A percentile compares a stretch with the other conserved stretches of the same genome.
These are phyloP conservation scores for Omphalotus olearius DNA, from an alignment of 1,284 basidiomycete species.

Conservation along the genomic window DNA sequence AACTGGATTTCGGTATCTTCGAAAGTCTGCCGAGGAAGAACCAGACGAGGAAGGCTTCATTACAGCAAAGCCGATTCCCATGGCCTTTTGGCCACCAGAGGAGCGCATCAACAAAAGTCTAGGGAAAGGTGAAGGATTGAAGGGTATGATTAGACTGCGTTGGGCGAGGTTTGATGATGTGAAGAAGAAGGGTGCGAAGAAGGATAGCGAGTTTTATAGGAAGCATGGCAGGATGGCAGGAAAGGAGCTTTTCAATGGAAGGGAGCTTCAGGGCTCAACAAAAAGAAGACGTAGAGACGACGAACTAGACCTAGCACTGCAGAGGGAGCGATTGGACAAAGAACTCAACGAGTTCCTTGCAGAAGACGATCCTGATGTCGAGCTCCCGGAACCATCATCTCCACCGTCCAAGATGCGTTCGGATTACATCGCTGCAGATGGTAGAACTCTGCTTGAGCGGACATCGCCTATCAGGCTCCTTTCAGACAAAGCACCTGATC, in stretches of 20 bases:
- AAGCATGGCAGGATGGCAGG: constrained; percentile 62
- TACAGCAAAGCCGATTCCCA: constrained; percentile 61
- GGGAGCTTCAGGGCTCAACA: constrained; percentile 18
- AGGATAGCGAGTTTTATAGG: constrained; percentile 69
- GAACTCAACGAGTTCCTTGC: constrained; percentile 13
- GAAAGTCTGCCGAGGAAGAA: constrained; percentile 45
- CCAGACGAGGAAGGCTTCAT: constrained; percentile 53
- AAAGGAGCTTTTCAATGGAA: constrained; percentile 24
- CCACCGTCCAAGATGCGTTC: constrained; percentile 63
- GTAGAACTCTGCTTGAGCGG: constrained; percentile 50
- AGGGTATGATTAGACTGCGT: constrained; percentile 61
- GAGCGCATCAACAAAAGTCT: constrained; percentile 66
- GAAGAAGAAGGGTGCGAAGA: constrained; percentile 68
- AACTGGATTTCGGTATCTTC: constrained; percentile 44
- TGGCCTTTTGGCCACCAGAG: constrained; percentile 73
- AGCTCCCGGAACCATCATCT: constrained; percentile 24
- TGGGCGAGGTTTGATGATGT: constrained; percentile 67
- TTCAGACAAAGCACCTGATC: constrained; percentile 21
- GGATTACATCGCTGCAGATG: constrained; percentile 49
- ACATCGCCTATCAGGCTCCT: constrained; percentile 41
- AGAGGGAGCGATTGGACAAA: constrained; percentile 10
- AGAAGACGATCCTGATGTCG: constrained; percentile 20
- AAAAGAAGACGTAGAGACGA: constrained; percentile 25
- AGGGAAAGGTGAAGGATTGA: constrained; percentile 58
- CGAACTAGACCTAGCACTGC: constrained; percentile 1